A percentile compares a stretch with the other conserved stretches of the same genome.
Conservation (phyloP, 78 protist species). For the Chrysochromulina parva region DNA sequence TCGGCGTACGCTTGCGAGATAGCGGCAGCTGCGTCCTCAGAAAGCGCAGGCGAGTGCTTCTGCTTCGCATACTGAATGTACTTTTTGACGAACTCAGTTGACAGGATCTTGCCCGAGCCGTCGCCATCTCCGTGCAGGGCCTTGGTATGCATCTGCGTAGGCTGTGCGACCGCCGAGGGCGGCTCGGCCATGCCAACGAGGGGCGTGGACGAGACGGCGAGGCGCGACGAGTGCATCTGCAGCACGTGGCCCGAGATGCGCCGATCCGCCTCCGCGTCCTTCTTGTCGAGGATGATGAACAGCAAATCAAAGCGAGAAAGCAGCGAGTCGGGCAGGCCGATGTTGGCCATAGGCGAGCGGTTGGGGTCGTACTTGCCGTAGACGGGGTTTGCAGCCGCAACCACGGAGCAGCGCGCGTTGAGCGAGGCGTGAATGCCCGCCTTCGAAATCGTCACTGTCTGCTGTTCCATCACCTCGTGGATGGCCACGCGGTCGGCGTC, state of each 20-base stretch:
- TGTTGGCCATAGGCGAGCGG: conserved; percentile 62
- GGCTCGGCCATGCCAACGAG: no score
- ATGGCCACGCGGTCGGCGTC: not conserved
- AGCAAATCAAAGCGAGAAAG: conserved; percentile 99
- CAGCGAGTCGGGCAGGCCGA: conserved; percentile 98
- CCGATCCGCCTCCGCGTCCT: conserved; percentile 41
- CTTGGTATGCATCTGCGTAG: not conserved
- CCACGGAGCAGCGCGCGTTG: conserved; percentile 97
- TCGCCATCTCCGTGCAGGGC: not conserved
- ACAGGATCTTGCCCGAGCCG: not conserved
- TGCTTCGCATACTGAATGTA: conserved; percentile 65
- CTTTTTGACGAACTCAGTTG: conserved; percentile 56
- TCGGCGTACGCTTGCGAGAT: conserved; percentile 22
- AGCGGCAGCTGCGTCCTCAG: conserved; percentile 8
- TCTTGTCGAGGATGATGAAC: conserved; percentile 93
- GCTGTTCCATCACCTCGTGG: conserved; percentile 98
- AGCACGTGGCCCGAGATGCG: conserved; percentile 76
- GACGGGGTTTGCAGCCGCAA: conserved; percentile 99
- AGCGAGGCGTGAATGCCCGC: conserved; percentile 99
- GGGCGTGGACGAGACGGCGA: not conserved
- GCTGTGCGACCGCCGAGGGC: not conserved
- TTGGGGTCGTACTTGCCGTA: conserved; percentile 87
- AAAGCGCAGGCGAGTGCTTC: not conserved
- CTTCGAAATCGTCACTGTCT: conserved; percentile 98
- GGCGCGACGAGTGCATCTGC: conserved; percentile 69